Conservation (phyloP, 208 protist species). For the Leishmania gerbilli region DNA sequence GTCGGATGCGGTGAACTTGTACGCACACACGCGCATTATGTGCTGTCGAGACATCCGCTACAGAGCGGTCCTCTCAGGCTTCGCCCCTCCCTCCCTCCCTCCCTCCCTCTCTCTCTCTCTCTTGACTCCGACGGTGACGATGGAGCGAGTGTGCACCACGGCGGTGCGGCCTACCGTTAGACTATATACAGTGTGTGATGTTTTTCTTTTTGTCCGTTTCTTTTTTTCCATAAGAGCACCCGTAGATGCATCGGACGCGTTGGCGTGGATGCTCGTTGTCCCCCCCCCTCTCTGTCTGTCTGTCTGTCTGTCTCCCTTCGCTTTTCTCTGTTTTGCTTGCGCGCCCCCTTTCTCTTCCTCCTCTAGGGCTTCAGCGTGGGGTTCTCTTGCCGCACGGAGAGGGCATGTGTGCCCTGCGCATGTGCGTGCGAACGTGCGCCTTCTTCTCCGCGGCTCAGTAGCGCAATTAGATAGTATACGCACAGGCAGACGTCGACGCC, state of each 20-base stretch:
- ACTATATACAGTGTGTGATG: not conserved
- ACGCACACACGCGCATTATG: not conserved
- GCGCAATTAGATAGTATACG: not conserved
- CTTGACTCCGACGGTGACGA: not conserved
- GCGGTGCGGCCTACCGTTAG: not conserved
- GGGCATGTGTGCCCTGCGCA: not conserved
- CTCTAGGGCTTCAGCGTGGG: not conserved
- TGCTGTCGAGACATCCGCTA: not conserved
- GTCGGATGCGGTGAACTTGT: not conserved
- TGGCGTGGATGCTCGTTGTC: not conserved
- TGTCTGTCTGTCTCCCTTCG: too few species aligned
- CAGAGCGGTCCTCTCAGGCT: not conserved
- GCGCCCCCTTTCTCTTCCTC: not conserved
- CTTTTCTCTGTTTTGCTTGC: not conserved
- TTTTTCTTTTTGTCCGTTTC: not conserved
- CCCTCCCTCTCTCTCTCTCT: not conserved
- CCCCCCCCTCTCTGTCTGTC: too few species aligned
- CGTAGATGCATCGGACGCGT: not conserved
- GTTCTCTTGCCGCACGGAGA: not conserved
- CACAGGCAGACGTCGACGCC: not conserved
- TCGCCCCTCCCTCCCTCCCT: not conserved
- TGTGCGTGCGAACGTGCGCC: not conserved
- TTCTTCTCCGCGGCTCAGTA: not conserved
- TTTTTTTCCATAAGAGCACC: not conserved
- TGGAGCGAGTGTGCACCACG: not conserved